Percentiles rank a stretch among this genome's conserved stretches.
phyloP scores from a whole-genome alignment of 2,329 filamentous ascomycete genomes.

The Botrytis fabae region DNA sequence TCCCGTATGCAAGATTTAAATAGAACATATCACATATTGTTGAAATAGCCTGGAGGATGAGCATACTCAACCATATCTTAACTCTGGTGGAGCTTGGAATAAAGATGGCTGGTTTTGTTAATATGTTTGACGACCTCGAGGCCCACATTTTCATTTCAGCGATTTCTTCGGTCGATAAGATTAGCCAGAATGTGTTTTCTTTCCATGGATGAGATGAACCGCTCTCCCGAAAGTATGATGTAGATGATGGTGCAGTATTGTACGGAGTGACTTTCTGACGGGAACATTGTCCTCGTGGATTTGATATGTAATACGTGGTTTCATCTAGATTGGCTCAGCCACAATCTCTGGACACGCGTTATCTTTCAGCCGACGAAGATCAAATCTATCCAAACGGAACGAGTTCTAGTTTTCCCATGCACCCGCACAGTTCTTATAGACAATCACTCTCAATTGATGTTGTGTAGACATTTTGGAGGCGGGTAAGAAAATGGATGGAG shows the following conservation, averaged over 20 bases:
- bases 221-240: not conserved
- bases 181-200: not conserved
- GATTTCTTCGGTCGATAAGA: not conserved
- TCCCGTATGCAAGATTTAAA: not conserved
- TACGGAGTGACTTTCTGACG: not conserved
- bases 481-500: not conserved
- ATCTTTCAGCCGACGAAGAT: not conserved
- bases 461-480: not conserved
- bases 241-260: not conserved
- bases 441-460: not conserved
- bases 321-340: slow-evolving; percentile 1
- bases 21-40: not conserved
- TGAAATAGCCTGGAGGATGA: not conserved
- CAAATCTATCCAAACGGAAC: not conserved
- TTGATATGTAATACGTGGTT: not conserved
- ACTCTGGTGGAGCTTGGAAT: not conserved
- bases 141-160: not conserved
- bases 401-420: not conserved
- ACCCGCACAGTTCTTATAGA: not conserved
- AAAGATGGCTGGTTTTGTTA: slow-evolving; percentile 3
- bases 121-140: not conserved
- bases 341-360: not conserved
- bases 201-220: not conserved
- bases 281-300: not conserved
- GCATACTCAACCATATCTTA: not conserved